phyloP scores from a whole-genome alignment of 768 basidiomycete genomes.

The Paxillus involutus region DNA sequence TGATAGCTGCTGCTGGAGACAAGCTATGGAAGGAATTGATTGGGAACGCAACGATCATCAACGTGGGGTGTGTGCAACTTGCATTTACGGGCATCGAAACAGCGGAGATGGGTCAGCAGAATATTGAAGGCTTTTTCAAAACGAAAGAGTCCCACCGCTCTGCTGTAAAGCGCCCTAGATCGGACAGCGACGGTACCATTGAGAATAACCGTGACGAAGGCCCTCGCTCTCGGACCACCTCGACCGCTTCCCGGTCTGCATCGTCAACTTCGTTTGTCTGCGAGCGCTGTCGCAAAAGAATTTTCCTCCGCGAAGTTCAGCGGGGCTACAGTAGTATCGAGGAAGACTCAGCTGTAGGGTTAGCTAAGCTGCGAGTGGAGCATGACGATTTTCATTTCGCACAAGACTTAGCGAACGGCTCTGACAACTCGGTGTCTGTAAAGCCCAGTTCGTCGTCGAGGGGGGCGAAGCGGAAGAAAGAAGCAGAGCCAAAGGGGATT shows the following conservation, averaged over 20 bases:
- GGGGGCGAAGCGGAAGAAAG: conserved; percentile 32
- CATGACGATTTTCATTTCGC: conserved; percentile 93
- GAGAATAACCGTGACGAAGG: background rate
- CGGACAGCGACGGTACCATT: conserved; percentile 19
- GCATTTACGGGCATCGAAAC: conserved; percentile 78
- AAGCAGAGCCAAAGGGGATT: conserved; percentile 37
- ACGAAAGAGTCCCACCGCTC: conserved; percentile 23
- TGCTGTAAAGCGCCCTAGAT: conserved; percentile 40
- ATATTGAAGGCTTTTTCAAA: conserved; percentile 85
- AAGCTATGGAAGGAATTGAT: conserved; percentile 87
- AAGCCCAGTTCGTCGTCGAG: conserved; percentile 13
- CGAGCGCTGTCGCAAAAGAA: conserved; percentile 51
- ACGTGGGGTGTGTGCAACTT: conserved; percentile 71
- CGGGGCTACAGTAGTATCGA: conserved; percentile 10
- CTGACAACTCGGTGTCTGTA: conserved; percentile 11
- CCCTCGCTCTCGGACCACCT: background rate
- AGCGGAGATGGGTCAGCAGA: conserved; percentile 76
- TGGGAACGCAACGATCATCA: conserved; percentile 53
- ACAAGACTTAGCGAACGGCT: conserved; percentile 60
- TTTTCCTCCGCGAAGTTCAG: conserved; percentile 33
- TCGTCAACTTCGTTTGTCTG: conserved; percentile 49
- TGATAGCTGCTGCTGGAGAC: conserved; percentile 72
- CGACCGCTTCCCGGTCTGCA: conserved; percentile 1
- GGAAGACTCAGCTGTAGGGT: conserved; percentile 29
- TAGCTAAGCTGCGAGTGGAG: conserved; percentile 56